Evolutionary conservation across 2,329 filamentous ascomycete species (phyloP), one percentile per base, ranked within the genome.

Genomic region (Neonectria punicea): DNA sequence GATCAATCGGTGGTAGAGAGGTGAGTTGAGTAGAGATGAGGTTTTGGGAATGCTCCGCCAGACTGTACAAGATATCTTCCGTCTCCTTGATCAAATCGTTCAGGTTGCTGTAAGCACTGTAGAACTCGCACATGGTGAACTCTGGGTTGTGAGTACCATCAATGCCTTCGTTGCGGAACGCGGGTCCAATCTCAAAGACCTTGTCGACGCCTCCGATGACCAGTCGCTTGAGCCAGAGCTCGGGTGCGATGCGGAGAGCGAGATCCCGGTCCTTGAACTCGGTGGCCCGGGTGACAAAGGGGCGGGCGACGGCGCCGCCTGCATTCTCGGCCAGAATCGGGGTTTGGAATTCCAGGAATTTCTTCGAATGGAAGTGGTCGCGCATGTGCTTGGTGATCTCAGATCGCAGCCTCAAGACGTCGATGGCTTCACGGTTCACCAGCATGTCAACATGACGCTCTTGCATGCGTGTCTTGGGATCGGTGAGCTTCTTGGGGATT

Each of bases 91-190:
- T 94, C 55, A 98, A 82, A 46, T 92, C 88, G 39, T 89, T 82
- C 0, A 98, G 85, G 68, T 91, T 92, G 65, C 91, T 89, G 74
- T 94, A 97, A 3, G 94, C 91, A 66, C 92, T 90, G 80, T 99
- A 99, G 81, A 97, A 98, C 80, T 99, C 96, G 83, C 95, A 98
- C 65, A 93, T 98, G 49, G 93, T 96, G 80, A 98, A 99, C 77
- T 99, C 96, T 0, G 96, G 95, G 76, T 99, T 99, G 78, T 99
- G 96, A 0, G 93, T 97, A 32, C 87, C 87, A 78, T 98, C 94
- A 39, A 97, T 82, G 78, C 93, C 93, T 82, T 99, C 96, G 77
- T 99, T 99, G 47, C 96, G 89, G 80, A 99, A 99, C 13, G 90
- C 90, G 4, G 93, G 91, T 1, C 96, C 96, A 69, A 99, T 94